Base-by-base conservation (phyloP, 1,284 basidiomycete genomes). In the Apiotrichum akiyoshidainum region DNA sequence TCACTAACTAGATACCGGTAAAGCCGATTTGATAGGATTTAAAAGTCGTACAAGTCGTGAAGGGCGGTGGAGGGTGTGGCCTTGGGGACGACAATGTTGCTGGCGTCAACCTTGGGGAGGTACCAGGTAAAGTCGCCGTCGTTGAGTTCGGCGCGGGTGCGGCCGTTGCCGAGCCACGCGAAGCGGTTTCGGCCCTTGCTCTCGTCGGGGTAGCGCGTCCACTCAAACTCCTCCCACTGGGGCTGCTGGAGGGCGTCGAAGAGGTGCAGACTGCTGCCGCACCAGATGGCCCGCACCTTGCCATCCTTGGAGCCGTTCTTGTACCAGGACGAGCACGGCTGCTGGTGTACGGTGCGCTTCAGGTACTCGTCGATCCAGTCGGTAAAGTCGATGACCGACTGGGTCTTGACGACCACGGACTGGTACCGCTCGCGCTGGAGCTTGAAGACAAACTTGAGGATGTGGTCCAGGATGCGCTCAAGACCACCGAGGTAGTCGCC, bases 141-240 rank as follows among this genome's bases (percentile, higher is more conserved):
- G 17, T 21, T 22, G 12, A 51, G 16, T 21, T 57, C 55, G n/a
- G 31, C 34, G 10, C 44, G 42, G 0, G 55, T 57, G n/a, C 55
- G 42, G 19, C 55, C 55, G 55, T 57, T 57, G 13, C 55, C 55
- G 26, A 57, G 49, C 55, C 55, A 57, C 34, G 26, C 31, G 49
- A 51, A 57, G 44, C 55, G 48, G 12, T 21, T 34, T 17, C 12
- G 14, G 22, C 55, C 55, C 16, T 37, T 16, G n/a, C 49, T 42
- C 44, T 57, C 55, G 42, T 46, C 35, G 34, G 55, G 55, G 55
- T 57, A 57, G 9, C 50, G 22, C 1, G 45, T 42, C 55, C 55
- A 57, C 11, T 57, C 55, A 51, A 57, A 57, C 37, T 58, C 57
- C 42, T 58, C 57, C 46, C 46, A 58, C 19, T 46, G 33, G 2